A percentile compares a stretch with the other conserved stretches of the same genome.
phyloP scores from a whole-genome alignment of 345 rosid species.

The Combretum micranthum region DNA sequence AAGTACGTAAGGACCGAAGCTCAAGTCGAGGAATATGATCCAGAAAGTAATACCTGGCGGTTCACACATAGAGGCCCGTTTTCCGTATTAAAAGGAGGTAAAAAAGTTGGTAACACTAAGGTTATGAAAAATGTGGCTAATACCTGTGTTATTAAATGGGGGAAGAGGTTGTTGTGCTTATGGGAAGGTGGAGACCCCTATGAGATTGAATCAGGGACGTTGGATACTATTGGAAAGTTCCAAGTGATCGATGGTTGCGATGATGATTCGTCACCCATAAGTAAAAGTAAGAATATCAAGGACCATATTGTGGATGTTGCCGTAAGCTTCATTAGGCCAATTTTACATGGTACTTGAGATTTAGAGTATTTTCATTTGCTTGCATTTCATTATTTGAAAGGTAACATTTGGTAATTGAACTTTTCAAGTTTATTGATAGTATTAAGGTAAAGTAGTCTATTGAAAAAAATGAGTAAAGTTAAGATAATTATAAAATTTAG shows the following conservation, averaged over 20 bases:
- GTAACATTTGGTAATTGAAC: too few relatives aligned
- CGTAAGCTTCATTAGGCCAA: constrained; percentile 60
- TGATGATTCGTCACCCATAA: constrained; percentile 10
- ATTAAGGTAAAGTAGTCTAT: too few relatives aligned
- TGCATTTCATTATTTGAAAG: too few relatives aligned
- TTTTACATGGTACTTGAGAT: constrained; percentile 44
- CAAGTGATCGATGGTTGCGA: constrained; percentile 30
- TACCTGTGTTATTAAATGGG: constrained; percentile 81
- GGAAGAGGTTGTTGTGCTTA: constrained; percentile 59
- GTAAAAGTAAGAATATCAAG: constrained; percentile 5
- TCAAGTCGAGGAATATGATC: constrained; percentile 67
- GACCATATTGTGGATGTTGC: constrained; percentile 44
- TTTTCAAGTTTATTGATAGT: too few relatives aligned
- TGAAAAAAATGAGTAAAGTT: too few relatives aligned
- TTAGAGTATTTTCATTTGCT: not conserved
- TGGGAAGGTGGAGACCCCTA: constrained; percentile 98
- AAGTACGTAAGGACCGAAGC: constrained; percentile 85
- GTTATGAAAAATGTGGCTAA: constrained; percentile 97
- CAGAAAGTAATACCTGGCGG: constrained; percentile 63
- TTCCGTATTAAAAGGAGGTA: constrained; percentile 67
- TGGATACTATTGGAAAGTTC: constrained; percentile 64
- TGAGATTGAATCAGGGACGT: constrained; percentile 57
- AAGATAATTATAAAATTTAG: too few relatives aligned
- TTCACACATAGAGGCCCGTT: constrained; percentile 84
- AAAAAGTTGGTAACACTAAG: constrained; percentile 66